Evolutionary conservation across 257 asterid genomes (phyloP), one percentile per base, ranked within the genome.

Genomic region (Solanum corneliomulleri): DNA sequence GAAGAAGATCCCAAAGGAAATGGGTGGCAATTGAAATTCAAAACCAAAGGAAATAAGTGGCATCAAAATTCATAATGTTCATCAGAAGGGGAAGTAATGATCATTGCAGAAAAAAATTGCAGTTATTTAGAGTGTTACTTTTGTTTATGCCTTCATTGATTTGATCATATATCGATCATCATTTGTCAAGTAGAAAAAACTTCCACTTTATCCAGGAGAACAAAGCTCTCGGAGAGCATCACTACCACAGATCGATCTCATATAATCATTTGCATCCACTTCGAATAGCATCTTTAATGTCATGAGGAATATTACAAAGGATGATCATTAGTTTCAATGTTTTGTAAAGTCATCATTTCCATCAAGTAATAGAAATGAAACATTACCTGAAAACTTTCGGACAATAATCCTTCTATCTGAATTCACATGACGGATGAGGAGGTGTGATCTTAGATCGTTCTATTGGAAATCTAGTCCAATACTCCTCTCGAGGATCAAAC

Each of bases 181-280:
- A 6, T 80, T 80, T 80, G 68, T 80, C 68, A 80, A 80, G 68
- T 80, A 80, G 85, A 80, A 80, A 80, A 80, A 80, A 80, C 85
- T 80, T 80, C 85, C 85, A 80, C 85, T 80, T 47, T 80, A 47
- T 80, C 85, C 85, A 18, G 85, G 85, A 68, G 85, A 80, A 47
- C 68, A 80, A 80, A 80, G 85, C 68, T 80, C 85, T 3, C 85
- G 2, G 68, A 80, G 85, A 2, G 85, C 85, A 80, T 80, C 85
- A 47, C 29, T 80, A 80, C 85, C 85, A 80, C 68, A 80, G 49
- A 80, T 80, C 9, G 85, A 80, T 80, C 47, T 27, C 85, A 80
- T 80, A 80, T 80, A 80, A 80, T 80, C 85, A 47, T 68, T 44
- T 47, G 68, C 85, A 80, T 80, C 85, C 25, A 80, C 85, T 80